phyloP scores from a whole-genome alignment of 768 basidiomycete species.

The Boletus pseudo-olivaceus region DNA sequence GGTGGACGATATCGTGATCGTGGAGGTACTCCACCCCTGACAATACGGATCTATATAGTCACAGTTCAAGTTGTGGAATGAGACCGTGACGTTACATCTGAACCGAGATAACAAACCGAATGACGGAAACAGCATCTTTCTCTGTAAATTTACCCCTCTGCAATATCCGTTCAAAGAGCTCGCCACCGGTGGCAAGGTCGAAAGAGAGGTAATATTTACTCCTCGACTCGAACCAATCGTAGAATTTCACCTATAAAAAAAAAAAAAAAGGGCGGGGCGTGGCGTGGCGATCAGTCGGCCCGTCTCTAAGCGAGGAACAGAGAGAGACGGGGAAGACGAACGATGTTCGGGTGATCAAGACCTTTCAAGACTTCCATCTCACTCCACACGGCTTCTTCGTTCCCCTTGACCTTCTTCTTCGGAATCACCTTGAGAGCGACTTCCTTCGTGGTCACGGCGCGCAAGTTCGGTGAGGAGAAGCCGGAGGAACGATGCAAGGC shows the following conservation, averaged over 20 bases:
- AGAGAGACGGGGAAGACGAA: slow-evolving; percentile 34
- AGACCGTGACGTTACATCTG: not conserved
- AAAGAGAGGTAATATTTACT: slow-evolving; percentile 95
- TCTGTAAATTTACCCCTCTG: slow-evolving; percentile 91
- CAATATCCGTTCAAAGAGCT: slow-evolving; percentile 87
- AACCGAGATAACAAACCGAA: slow-evolving; percentile 47
- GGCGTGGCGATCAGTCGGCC: not conserved
- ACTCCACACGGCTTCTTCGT: slow-evolving; percentile 82
- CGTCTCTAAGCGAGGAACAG: not conserved
- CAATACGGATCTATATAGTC: slow-evolving; percentile 86
- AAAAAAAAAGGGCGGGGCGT: too few relatives aligned
- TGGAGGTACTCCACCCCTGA: slow-evolving; percentile 88
- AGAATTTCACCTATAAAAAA: slow-evolving; percentile 87
- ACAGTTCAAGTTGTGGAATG: not conserved
- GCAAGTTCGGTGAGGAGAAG: slow-evolving; percentile 23
- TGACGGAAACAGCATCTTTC: slow-evolving; percentile 76
- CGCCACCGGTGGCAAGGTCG: slow-evolving; percentile 91
- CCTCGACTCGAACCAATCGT: slow-evolving; percentile 93
- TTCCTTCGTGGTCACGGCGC: slow-evolving; percentile 51
- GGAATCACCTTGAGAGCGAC: slow-evolving; percentile 89
- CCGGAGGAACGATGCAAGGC: slow-evolving; percentile 20
- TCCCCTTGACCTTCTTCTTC: slow-evolving; percentile 94
- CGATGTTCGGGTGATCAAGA: slow-evolving; percentile 88
- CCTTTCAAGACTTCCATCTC: slow-evolving; percentile 94
- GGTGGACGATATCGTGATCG: slow-evolving; percentile 89